phyloP scores from a whole-genome alignment of 805 yeast species.

The Torulaspora delbrueckii region DNA sequence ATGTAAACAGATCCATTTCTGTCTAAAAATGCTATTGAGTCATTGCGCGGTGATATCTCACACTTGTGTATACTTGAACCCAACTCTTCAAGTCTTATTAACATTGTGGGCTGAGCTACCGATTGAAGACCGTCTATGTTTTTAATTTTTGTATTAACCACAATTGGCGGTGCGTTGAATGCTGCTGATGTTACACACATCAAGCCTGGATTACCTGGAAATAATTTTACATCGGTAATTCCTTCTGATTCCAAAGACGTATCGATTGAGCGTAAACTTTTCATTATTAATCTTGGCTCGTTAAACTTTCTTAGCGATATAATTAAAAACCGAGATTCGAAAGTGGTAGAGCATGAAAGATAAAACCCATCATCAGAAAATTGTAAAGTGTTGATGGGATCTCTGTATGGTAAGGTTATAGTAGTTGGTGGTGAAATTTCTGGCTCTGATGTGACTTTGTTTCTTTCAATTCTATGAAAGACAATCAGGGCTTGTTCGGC shows the following conservation, averaged over 20 bases:
- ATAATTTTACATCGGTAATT: conserved; percentile 72
- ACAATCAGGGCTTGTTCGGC: conserved; percentile 74
- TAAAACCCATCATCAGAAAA: conserved; percentile 70
- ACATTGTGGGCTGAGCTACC: conserved; percentile 56
- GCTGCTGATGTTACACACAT: conserved; percentile 59
- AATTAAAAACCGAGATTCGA: conserved; percentile 75
- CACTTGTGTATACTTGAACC: conserved; percentile 74
- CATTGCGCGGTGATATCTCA: conserved; percentile 79
- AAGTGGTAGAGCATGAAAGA: conserved; percentile 58
- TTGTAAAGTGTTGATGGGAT: conserved; percentile 69
- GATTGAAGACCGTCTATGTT: conserved; percentile 36
- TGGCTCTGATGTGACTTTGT: conserved; percentile 17
- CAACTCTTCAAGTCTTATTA: conserved; percentile 66
- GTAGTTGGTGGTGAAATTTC: conserved; percentile 53
- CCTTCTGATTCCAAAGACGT: conserved; percentile 80
- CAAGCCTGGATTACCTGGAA: conserved; percentile 54
- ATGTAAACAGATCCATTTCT: conserved; percentile 72
- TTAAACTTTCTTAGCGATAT: conserved; percentile 60
- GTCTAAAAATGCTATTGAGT: conserved; percentile 75
- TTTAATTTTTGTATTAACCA: conserved; percentile 60
- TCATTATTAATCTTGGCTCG: conserved; percentile 64
- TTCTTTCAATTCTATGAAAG: conserved; percentile 41
- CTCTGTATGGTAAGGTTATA: conserved; percentile 78
- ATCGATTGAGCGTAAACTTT: conserved; percentile 57
- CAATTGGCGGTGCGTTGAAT: conserved; percentile 59